Conservation (phyloP, 768 basidiomycete genomes). For the Kwoniella botswanensis region DNA sequence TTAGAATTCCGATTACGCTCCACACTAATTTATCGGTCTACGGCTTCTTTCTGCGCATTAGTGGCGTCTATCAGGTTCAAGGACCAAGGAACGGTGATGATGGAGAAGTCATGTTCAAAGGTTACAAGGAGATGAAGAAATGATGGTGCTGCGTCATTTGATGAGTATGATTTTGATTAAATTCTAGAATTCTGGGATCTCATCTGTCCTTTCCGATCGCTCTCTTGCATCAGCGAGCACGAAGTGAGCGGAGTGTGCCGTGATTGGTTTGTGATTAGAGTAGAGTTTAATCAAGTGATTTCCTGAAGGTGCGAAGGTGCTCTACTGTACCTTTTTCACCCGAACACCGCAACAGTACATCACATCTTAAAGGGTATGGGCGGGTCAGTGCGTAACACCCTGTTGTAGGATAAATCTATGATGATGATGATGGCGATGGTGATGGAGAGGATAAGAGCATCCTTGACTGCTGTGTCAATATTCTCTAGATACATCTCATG, state of each 20-base stretch:
- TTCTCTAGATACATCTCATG: no score
- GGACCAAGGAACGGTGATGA: neutral
- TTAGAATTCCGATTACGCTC: slow-evolving; percentile 1
- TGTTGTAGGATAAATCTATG: neutral
- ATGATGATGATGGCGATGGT: neutral
- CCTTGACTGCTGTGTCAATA: neutral
- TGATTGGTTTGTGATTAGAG: neutral
- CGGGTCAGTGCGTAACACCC: neutral
- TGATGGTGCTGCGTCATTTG: neutral
- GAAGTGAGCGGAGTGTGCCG: neutral
- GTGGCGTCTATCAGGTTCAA: slow-evolving; percentile 14
- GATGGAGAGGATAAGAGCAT: neutral
- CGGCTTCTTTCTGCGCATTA: slow-evolving; percentile 5
- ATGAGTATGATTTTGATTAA: neutral
- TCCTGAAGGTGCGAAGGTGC: neutral
- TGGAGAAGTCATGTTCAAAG: neutral
- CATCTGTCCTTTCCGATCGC: neutral
- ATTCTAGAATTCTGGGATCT: neutral
- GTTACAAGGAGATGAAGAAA: neutral
- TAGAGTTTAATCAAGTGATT: neutral
- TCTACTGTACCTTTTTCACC: slow-evolving; percentile 6
- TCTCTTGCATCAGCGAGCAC: neutral
- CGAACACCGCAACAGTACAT: neutral
- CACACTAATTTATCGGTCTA: slow-evolving; percentile 15
- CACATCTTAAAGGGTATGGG: no score